Conservation (phyloP, 164 flowering plant species). For the Vitis riparia region DNA sequence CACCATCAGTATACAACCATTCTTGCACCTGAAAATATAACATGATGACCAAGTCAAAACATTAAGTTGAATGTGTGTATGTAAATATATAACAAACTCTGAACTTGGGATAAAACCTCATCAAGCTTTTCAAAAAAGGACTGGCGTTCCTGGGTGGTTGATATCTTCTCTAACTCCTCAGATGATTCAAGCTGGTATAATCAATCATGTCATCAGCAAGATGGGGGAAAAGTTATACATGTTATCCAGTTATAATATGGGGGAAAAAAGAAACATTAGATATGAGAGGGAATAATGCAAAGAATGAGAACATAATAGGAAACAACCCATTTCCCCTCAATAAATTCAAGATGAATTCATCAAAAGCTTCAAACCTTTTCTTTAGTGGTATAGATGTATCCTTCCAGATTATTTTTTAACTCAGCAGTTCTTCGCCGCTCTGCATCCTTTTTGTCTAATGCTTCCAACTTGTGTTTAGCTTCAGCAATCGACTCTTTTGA, state of each 20-base stretch:
- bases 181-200: conserved; percentile 74
- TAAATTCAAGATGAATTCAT: not conserved
- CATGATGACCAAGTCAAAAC: not conserved
- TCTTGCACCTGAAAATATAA: conserved; percentile 72
- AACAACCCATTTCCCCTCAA: not conserved
- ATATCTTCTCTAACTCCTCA: conserved; percentile 58
- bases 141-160: conserved; percentile 67
- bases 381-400: conserved; percentile 85
- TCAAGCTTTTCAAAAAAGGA: conserved; percentile 81
- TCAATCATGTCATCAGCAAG: conserved; percentile 4
- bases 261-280: not conserved
- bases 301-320: not conserved
- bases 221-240: no score
- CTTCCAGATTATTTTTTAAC: conserved; percentile 89
- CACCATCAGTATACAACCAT: conserved; percentile 97
- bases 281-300: not conserved
- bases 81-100: no score
- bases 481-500: conserved; percentile 68
- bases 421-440: conserved; percentile 95
- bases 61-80: no score
- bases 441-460: conserved; percentile 78
- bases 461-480: conserved; percentile 69
- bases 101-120: conserved; percentile 43
- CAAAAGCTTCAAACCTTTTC: conserved; percentile 64
- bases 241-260: not conserved